Base-by-base conservation (phyloP, 345 rosid species). In the Salix viminalis region DNA sequence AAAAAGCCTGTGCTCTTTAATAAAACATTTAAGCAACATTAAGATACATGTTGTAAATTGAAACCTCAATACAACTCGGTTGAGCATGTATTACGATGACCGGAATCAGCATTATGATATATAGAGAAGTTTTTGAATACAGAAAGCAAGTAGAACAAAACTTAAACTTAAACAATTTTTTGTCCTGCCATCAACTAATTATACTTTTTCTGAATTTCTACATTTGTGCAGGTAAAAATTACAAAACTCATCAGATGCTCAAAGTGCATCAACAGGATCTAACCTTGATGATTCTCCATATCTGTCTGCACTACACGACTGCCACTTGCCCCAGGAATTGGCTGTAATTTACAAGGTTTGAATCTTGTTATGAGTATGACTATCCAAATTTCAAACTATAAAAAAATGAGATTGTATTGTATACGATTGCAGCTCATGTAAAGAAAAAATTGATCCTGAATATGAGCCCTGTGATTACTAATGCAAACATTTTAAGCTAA, bases 201-300 rank as follows among this genome's bases (percentile, higher is more conserved):
- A 36, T 36, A 36, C 37, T 36, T 36, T 36, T 36, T 36, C 37
- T 36, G 37, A 36, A 36, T 36, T 36, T 36, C 37, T 36, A 36
- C 6, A 34, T 34, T 70, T 58, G n/a, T 7, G 39, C 19, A 41
- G 50, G 65, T 39, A 71, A 75, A 32, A 72, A 60, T 76, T 16
- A 76, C 67, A 70, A 56, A 46, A 84, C 52, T 54, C 72, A 73
- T 10, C 70, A 81, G 76, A 77, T 76, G 64, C 65, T 42, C 52
- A 70, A 58, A 73, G 64, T 23, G 18, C 11, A 52, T 26, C 56
- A 73, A 71, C 41, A 75, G 50, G 72, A 78, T 83, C 94, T 84
- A 77, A 95, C 99, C 99, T 80, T 85, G 94, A 82, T 77, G 89
- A 77, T 84, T 86, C 71, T 81, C 90, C 74, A 81, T 65, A 71